These are phyloP conservation scores for Colletotrichum sp. DNA, from an alignment of 2,329 filamentous ascomycete species.

Conservation along the genomic window DNA sequence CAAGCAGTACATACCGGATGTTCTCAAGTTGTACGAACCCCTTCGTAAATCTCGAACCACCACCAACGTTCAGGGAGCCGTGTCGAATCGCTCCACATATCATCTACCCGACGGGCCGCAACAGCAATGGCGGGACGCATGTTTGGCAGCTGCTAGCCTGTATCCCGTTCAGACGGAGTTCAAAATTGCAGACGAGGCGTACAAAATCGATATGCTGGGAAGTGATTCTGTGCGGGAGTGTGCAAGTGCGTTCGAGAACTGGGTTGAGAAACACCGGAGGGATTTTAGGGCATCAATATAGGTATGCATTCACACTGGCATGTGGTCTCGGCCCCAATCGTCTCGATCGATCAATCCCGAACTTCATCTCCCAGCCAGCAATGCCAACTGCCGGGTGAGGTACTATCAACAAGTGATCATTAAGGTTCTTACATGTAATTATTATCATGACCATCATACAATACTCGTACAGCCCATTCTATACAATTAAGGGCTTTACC, in stretches of 20 bases:
- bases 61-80: neutral
- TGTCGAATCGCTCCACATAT: neutral
- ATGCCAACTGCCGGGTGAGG: neutral
- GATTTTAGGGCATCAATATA: neutral
- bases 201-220: neutral
- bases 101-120: neutral
- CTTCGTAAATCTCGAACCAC: neutral
- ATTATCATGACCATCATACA: neutral
- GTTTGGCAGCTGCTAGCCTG: neutral
- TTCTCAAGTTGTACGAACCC: neutral
- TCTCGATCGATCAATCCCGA: neutral
- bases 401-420: neutral
- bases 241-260: neutral
- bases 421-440: neutral
- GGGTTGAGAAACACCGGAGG: neutral
- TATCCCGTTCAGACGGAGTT: neutral
- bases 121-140: neutral
- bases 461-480: neutral
- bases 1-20: neutral
- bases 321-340: neutral
- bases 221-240: neutral
- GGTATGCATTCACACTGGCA: neutral
- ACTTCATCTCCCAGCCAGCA: neutral
- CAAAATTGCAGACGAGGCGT: neutral
- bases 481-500: neutral